Evolutionary conservation across 1,284 basidiomycete species (phyloP), one percentile per base, ranked within the genome.

Genomic region (Pholiota adiposa): DNA sequence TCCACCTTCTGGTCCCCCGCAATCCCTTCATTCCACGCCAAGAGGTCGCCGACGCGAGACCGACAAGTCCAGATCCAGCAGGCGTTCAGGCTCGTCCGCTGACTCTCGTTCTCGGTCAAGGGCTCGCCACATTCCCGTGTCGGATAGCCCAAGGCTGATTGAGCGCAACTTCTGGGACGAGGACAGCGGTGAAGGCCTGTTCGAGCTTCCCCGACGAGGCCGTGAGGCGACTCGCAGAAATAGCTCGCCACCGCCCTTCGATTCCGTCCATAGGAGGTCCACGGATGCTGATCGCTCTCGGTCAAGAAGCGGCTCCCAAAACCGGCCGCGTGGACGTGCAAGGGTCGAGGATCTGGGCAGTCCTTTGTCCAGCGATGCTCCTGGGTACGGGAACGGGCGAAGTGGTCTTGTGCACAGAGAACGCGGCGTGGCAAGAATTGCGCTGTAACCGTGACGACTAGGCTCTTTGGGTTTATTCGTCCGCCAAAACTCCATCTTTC

Each of bases 331-430:
- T 58, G 85, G 85, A 9, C 77, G 85, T 5, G 72, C 78, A 48
- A 75, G 78, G 51, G 73, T 75, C 8, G 76, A 81, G 1, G 83
- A 85, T 64, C 70, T 86, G 43, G 77, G 79, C 34, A 80, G 79
- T 3, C 60, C 72, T 38, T 75, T 65, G 44, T 72, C 72, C 38
- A 71, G 70, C 40, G 73, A 76, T 52, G 83, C 80, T 12, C 83
- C 82, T 27, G 86, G 86, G 8, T 83, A 73, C 58, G 86, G 84
- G 9, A 72, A 75, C 34, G 86, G 86, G 53, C 80, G 86, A 54
- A 87, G 83, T 59, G 86, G 85, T 9, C 70, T 88, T 51, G 60
- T 82, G 60, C 78, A 81, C 62, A 78, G 86, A 38, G 83, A 81
- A 66, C 77, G 79, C 21, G 67, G 52, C 52, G 23, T 64, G n/a